These are phyloP conservation scores for Cordyceps farinosa DNA, from an alignment of 2,329 filamentous ascomycete genomes.

Conservation along the genomic window DNA sequence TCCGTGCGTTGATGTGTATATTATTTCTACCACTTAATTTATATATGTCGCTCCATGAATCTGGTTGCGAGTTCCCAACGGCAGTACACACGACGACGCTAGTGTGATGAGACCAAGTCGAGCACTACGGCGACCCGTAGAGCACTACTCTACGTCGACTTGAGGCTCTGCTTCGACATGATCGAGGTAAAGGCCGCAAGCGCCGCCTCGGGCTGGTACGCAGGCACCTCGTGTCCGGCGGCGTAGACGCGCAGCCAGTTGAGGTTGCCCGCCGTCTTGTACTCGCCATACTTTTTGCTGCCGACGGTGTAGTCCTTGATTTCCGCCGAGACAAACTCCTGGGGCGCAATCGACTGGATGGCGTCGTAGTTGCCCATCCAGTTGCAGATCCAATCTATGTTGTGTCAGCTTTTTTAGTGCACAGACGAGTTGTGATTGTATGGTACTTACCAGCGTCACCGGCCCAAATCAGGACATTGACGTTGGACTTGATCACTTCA, in stretches of 20 bases:
- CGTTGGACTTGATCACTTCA: conserved; percentile 43
- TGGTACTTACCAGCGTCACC: conserved; percentile 43
- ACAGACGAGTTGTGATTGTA: neutral
- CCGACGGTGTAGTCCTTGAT: conserved; percentile 45
- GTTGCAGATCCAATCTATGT: conserved; percentile 53
- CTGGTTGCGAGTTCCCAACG: too few species aligned
- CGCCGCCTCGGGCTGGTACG: conserved; percentile 21
- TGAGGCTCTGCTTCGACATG: conserved; percentile 15
- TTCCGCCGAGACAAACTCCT: conserved; percentile 38
- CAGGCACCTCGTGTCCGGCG: conserved; percentile 38
- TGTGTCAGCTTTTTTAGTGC: neutral
- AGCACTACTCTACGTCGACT: neutral
- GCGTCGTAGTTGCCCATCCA: conserved; percentile 50
- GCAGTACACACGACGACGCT: too few species aligned
- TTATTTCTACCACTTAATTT: too few species aligned
- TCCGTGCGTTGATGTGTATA: too few species aligned
- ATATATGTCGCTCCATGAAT: too few species aligned
- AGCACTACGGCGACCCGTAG: too few species aligned
- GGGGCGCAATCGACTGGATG: conserved; percentile 44
- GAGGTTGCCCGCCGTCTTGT: conserved; percentile 48
- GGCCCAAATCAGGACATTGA: conserved; percentile 51
- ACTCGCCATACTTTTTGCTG: conserved; percentile 45
- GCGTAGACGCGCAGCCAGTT: conserved; percentile 47
- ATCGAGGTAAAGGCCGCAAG: conserved; percentile 13
- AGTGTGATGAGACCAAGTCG: too few species aligned